Conservation (phyloP, 768 basidiomycete genomes). For the Leccinum aurantiacum region DNA sequence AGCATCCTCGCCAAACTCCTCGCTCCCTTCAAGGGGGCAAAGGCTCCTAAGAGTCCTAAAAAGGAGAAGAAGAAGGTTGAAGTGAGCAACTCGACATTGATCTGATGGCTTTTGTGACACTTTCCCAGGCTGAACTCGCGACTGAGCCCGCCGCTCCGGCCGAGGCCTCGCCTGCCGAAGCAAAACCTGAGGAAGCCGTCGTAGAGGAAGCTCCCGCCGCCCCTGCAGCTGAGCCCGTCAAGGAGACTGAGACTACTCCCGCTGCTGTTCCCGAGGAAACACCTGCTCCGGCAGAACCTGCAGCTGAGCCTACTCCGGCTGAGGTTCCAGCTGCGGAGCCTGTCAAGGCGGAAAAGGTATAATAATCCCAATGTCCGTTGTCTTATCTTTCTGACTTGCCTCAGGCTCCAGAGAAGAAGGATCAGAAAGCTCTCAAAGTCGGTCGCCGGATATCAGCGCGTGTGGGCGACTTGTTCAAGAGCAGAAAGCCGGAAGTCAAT, state of each 20-base stretch:
- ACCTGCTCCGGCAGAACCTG: conserved; percentile 27
- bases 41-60: conserved; percentile 72
- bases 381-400: background rate
- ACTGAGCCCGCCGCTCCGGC: conserved; percentile 31
- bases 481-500: conserved; percentile 60
- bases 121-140: conserved; percentile 32
- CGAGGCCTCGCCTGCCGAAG: conserved; percentile 36
- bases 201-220: conserved; percentile 42
- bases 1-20: conserved; percentile 75
- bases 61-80: conserved; percentile 82
- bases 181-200: conserved; percentile 30
- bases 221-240: conserved; percentile 9
- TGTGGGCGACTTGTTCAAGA: conserved; percentile 80
- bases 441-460: conserved; percentile 83
- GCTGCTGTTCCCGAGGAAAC: conserved; percentile 25
- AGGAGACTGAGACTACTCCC: conserved; percentile 55
- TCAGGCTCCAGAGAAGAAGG: conserved; percentile 48
- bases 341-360: conserved; percentile 64
- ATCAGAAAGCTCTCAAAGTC: conserved; percentile 59
- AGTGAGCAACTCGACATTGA: conserved; percentile 35
- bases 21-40: conserved; percentile 70
- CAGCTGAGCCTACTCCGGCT: conserved; percentile 31
- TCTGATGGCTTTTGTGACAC: background rate
- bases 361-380: background rate
- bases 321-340: conserved; percentile 38